Conservation (phyloP, 2,329 filamentous ascomycete species). For the Coniella vitis region DNA sequence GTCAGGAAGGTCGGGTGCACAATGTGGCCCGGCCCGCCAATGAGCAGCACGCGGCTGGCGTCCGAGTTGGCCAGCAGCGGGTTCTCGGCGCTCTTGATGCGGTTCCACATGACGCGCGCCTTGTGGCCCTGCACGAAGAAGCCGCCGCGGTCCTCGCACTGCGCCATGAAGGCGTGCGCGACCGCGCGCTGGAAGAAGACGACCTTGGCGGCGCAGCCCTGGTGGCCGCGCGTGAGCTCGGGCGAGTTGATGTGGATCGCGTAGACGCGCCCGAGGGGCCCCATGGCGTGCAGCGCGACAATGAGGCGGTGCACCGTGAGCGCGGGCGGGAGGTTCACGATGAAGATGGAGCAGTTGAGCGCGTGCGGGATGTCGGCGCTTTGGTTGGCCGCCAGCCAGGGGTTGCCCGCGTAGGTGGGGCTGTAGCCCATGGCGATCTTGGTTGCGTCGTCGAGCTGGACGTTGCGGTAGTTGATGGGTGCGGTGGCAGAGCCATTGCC, state of each 20-base stretch:
- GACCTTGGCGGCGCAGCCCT: conserved; percentile 39
- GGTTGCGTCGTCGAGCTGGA: neutral
- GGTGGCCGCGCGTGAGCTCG: conserved; percentile 27
- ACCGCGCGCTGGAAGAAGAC: conserved; percentile 39
- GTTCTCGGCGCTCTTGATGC: conserved; percentile 35
- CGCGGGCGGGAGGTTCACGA: conserved; percentile 42
- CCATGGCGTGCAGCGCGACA: conserved; percentile 34
- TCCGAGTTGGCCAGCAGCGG: conserved; percentile 20
- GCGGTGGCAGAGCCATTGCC: too few species aligned
- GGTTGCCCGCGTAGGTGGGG: conserved; percentile 33
- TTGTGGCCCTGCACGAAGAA: conserved; percentile 30
- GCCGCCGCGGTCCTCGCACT: conserved; percentile 24
- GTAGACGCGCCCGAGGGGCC: conserved; percentile 44
- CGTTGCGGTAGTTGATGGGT: too few species aligned
- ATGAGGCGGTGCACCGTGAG: conserved; percentile 39
- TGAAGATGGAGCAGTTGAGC: conserved; percentile 45
- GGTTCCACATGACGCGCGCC: conserved; percentile 39
- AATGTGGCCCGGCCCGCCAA: conserved; percentile 37
- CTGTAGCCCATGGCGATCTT: conserved; percentile 23
- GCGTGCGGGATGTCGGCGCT: conserved; percentile 32
- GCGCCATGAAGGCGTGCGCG: conserved; percentile 29
- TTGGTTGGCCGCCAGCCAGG: conserved; percentile 28
- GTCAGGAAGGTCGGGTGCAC: conserved; percentile 36
- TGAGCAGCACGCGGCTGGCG: conserved; percentile 41
- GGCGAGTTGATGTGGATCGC: conserved; percentile 46